Conservation (phyloP, 768 basidiomycete species). For the Trametes punicea region DNA sequence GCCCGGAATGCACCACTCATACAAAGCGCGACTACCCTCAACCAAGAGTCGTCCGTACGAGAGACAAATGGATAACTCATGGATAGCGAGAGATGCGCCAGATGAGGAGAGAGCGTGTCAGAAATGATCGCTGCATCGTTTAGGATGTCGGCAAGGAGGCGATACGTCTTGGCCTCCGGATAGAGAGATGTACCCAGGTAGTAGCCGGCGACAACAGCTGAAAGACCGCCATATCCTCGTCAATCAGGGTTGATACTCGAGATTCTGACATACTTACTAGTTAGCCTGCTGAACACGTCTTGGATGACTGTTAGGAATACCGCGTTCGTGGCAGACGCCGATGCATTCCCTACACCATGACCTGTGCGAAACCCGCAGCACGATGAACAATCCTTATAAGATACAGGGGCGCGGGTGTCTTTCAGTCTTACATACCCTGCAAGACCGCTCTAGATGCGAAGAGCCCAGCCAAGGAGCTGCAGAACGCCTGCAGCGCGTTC, state of each 20-base stretch:
- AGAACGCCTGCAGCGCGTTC: constrained; percentile 68
- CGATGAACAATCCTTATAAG: no score
- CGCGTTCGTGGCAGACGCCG: constrained; percentile 63
- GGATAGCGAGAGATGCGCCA: constrained; percentile 34
- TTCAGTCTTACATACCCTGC: constrained; percentile 51
- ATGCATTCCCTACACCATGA: constrained; percentile 65
- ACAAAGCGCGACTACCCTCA: constrained; percentile 51
- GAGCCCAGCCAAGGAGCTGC: constrained; percentile 60
- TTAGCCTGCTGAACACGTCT: constrained; percentile 59
- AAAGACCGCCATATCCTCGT: no score
- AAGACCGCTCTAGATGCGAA: constrained; percentile 66
- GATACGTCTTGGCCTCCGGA: constrained; percentile 69
- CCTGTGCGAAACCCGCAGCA: constrained; percentile 34
- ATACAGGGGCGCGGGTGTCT: background rate
- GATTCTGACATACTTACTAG: constrained; percentile 47
- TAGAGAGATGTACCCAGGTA: constrained; percentile 59
- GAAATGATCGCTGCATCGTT: constrained; percentile 60
- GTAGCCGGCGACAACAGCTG: constrained; percentile 64
- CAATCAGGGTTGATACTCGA: no score
- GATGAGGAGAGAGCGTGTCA: constrained; percentile 57
- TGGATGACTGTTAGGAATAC: constrained; percentile 62
- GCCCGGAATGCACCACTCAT: constrained; percentile 56
- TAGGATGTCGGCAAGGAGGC: constrained; percentile 62
- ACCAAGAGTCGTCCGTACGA: constrained; percentile 30
- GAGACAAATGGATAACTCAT: constrained; percentile 33